phyloP scores from a whole-genome alignment of 2,329 filamentous ascomycete species.

The Apiospora saccharicola region DNA sequence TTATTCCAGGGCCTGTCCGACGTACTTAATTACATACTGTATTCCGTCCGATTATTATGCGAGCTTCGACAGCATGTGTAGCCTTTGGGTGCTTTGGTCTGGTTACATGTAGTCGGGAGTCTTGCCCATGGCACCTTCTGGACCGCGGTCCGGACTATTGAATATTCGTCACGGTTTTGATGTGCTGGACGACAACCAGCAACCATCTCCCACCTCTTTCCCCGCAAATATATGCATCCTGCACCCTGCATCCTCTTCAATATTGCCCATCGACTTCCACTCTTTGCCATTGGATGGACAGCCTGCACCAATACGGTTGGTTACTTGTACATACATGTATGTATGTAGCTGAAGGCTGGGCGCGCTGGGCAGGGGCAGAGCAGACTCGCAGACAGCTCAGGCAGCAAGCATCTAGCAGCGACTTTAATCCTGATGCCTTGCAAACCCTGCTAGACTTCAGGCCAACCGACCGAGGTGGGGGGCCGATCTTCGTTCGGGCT shows the following conservation, averaged over 20 bases:
- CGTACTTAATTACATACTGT: too few species aligned
- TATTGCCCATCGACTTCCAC: background rate
- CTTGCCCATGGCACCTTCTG: too few species aligned
- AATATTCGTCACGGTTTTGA: slow-evolving; percentile 1
- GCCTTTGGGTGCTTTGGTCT: too few species aligned
- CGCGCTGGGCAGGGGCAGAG: background rate
- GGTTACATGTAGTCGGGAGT: too few species aligned
- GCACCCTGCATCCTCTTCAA: background rate
- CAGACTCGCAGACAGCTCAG: background rate
- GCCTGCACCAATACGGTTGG: background rate
- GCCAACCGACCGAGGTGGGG: background rate
- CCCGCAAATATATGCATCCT: slow-evolving; percentile 9
- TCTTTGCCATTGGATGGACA: background rate
- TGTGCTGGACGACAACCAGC: background rate
- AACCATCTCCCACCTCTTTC: background rate
- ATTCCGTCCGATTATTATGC: too few species aligned
- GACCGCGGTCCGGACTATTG: background rate
- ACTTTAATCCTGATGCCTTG: slow-evolving; percentile 3
- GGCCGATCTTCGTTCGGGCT: background rate
- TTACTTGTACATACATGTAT: too few species aligned
- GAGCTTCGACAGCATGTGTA: too few species aligned
- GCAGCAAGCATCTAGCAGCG: background rate
- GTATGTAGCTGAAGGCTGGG: background rate
- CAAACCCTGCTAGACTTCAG: background rate
- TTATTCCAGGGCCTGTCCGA: too few species aligned